These are phyloP conservation scores for Emergomyces orientalis DNA, from an alignment of 2,329 filamentous ascomycete species.

Conservation along the genomic window DNA sequence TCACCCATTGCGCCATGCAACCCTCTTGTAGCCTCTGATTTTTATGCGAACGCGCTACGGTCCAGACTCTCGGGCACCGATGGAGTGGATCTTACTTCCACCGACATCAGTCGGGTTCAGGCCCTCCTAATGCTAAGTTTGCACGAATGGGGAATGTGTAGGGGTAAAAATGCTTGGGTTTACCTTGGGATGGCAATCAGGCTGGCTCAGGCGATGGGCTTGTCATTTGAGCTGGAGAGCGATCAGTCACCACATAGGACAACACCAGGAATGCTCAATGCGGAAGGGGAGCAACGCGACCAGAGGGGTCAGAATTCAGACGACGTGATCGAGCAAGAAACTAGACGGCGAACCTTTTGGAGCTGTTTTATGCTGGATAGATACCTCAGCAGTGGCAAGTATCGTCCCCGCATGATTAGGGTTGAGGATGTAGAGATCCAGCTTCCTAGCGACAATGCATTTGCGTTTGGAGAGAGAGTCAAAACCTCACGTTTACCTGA, in stretches of 20 bases:
- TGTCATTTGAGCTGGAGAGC: constrained; percentile 39
- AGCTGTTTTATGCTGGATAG: constrained; percentile 50
- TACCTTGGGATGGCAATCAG: constrained; percentile 41
- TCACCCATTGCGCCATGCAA: constrained; percentile 37
- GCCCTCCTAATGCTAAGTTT: constrained; percentile 48
- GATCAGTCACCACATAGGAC: constrained; percentile 29
- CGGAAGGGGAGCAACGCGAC: constrained; percentile 32
- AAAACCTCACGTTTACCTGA: constrained; percentile 43
- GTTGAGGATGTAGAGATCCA: constrained; percentile 45
- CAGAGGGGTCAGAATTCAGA: constrained; percentile 35
- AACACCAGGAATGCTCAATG: constrained; percentile 15
- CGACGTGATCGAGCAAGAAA: constrained; percentile 46
- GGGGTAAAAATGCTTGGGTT: constrained; percentile 45
- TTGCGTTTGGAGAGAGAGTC: constrained; percentile 47
- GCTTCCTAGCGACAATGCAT: constrained; percentile 48
- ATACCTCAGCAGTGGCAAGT: constrained; percentile 46
- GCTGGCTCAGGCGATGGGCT: constrained; percentile 38
- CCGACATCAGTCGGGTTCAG: constrained; percentile 45
- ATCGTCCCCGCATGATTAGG: constrained; percentile 45
- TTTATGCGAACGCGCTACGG: constrained; percentile 46
- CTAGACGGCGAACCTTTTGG: constrained; percentile 49
- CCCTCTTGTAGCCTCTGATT: constrained; percentile 44
- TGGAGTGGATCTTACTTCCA: constrained; percentile 33
- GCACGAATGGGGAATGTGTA: constrained; percentile 50
- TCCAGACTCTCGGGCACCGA: constrained; percentile 37